Conservation (phyloP, 2,329 filamentous ascomycete species). For the Botrytis fragariae region DNA sequence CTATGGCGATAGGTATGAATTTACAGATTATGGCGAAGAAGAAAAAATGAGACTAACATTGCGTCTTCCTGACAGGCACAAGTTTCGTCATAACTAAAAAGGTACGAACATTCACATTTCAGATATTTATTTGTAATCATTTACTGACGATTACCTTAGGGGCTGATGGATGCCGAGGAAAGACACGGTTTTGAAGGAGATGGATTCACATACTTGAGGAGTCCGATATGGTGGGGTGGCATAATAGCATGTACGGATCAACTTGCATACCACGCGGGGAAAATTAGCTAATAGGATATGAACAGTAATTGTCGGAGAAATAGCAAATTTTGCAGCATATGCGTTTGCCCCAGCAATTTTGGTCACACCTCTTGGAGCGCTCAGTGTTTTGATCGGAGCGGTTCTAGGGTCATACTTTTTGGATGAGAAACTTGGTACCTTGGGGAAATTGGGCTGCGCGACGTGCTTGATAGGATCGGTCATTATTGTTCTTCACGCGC, state of each 20-base stretch:
- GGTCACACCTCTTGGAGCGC: conserved; percentile 88
- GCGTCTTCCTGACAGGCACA: conserved; percentile 57
- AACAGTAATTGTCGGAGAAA: conserved; percentile 83
- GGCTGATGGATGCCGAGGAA: conserved; percentile 85
- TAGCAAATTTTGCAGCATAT: conserved; percentile 97
- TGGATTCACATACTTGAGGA: conserved; percentile 89
- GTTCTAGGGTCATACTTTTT: conserved; percentile 94
- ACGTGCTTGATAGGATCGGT: conserved; percentile 95
- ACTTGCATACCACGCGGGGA: conserved; percentile 12
- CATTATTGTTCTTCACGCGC: conserved; percentile 96
- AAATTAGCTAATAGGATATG: conserved; percentile 32
- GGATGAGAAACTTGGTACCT: conserved; percentile 80
- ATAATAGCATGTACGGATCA: conserved; percentile 74
- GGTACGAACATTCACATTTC: conserved; percentile 49
- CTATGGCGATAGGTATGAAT: conserved; percentile 69
- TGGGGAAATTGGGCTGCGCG: conserved; percentile 93
- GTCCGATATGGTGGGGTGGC: conserved; percentile 96
- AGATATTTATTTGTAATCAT: background rate
- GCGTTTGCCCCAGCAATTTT: conserved; percentile 98
- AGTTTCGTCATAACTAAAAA: conserved; percentile 99
- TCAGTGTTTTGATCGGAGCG: conserved; percentile 92
- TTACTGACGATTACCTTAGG: conserved; percentile 48
- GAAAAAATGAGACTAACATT: conserved; percentile 7
- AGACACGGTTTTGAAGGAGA: conserved; percentile 95
- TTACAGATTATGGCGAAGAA: background rate